These are phyloP conservation scores for Byssoonygena ceratinophila DNA, from an alignment of 2,329 filamentous ascomycete genomes.

Conservation along the genomic window DNA sequence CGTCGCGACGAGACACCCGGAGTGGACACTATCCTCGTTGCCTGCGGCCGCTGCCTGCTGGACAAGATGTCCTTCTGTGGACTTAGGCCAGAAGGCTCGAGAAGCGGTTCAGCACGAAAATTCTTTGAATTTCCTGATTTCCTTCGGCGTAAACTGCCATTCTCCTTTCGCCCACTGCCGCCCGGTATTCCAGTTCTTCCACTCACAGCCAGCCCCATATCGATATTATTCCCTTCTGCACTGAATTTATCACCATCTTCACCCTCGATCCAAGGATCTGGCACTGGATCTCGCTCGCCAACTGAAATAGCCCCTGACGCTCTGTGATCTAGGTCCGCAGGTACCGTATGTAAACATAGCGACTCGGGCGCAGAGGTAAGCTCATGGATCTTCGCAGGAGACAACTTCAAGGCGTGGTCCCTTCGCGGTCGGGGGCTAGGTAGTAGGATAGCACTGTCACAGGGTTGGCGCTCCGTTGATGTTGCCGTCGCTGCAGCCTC, in stretches of 20 bases:
- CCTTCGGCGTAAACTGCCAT: slow-evolving; percentile 9
- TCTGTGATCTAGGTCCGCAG: slow-evolving; percentile 18
- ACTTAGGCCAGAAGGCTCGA: slow-evolving; percentile 19
- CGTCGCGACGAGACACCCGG: slow-evolving; percentile 27
- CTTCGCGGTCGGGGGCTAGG: slow-evolving; percentile 22
- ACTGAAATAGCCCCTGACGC: slow-evolving; percentile 19
- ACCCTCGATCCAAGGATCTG: neutral
- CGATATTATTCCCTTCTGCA: neutral
- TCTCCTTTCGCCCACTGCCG: slow-evolving; percentile 5
- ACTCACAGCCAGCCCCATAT: slow-evolving; percentile 10
- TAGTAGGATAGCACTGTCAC: neutral
- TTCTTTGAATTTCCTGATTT: slow-evolving; percentile 19
- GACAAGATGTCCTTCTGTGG: slow-evolving; percentile 16
- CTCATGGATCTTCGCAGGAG: slow-evolving; percentile 45
- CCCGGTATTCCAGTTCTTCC: neutral
- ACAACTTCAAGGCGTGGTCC: slow-evolving; percentile 42
- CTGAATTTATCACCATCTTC: slow-evolving; percentile 5
- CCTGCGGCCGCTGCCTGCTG: slow-evolving; percentile 24
- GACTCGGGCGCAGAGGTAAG: slow-evolving; percentile 45
- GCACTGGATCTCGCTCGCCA: slow-evolving; percentile 8
- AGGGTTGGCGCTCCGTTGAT: neutral
- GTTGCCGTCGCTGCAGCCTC: neutral
- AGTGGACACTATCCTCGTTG: slow-evolving; percentile 30
- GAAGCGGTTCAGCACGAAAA: slow-evolving; percentile 21
- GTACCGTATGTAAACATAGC: slow-evolving; percentile 40